Conservation (phyloP, 257 asterid genomes). For the Primulina tabacum region DNA sequence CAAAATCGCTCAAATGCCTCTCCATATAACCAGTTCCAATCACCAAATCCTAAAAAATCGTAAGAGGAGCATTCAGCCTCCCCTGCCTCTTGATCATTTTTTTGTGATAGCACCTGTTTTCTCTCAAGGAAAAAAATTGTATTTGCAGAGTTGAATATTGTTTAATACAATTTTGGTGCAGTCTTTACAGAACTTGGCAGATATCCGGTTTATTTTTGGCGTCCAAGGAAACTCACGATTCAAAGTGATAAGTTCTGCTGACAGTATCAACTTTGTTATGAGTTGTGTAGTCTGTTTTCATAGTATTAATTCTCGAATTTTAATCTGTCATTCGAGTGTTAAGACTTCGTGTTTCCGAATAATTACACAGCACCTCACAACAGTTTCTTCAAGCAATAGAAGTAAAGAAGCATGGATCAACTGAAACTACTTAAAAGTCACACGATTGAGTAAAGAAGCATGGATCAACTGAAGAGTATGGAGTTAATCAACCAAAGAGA, state of each 20-base stretch:
- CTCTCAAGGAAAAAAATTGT: conserved; percentile 1
- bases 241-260: conserved; percentile 7
- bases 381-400: not conserved
- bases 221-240: conserved; percentile 5
- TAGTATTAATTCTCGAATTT: too few species aligned
- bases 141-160: conserved; percentile 21
- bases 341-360: not conserved
- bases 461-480: not conserved
- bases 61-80: not conserved
- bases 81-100: conserved; percentile 13
- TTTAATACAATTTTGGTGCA: conserved; percentile 2
- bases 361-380: not conserved
- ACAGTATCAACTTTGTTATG: conserved; percentile 17
- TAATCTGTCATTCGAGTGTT: too few species aligned
- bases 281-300: conserved; percentile 13
- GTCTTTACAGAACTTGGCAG: conserved; percentile 15
- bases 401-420: not conserved
- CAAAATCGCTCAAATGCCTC: conserved; percentile 44
- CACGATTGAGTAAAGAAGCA: not conserved
- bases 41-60: conserved; percentile 41
- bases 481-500: conserved; percentile 15
- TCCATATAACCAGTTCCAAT: conserved; percentile 37
- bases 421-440: not conserved
- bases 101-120: conserved; percentile 16
- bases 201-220: conserved; percentile 17